Evolutionary conservation across 176 grass and related monocot species (phyloP), one percentile per base, ranked within the genome.

Genomic region (Zea luxurians): DNA sequence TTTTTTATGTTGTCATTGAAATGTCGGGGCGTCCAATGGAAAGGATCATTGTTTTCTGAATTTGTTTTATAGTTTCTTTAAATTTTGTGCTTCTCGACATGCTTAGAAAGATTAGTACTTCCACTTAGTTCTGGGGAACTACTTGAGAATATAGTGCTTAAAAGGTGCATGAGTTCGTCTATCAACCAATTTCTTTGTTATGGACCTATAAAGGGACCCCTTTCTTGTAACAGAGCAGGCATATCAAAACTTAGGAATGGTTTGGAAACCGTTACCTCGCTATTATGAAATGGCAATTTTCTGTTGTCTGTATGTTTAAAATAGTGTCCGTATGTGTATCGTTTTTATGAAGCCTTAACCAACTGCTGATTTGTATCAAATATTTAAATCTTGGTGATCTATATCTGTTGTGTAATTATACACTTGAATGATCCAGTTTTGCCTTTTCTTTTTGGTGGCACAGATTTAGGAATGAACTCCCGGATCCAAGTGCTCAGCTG

Each of bases 381-480:
- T 64, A 20, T 47, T 66, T 42, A 18, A 34, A 27, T 42, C 53
- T 46, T 61, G 6, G 44, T 64, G 63, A 64, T 63, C 37, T 61
- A 16, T 78, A 20, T 83, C 20, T 80, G 18, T 77, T 70, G 74
- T 1, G 37, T 48, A 45, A 69, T 80, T 37, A n/a, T 47, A 81
- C 50, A 49, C 59, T 38, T 66, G 40, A 21, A 71, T 75, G 82
- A 49, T 45, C 61, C 16, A 59, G 9, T 7, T 86, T 61, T 71
- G 12, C 8, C 47, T 72, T 71, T 12, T 43, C 64, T 35, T 40
- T 76, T 42, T 81, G 45, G 36, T 78, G 8, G 61, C 89, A 78
- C 89, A 98, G 92, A 86, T 95, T 91, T 93, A 89, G 88, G 79
- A 95, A 95, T 93, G 96, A 99, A 72, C 76, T 99, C 48, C 96